Evolutionary conservation across 2,329 filamentous ascomycete species (phyloP).

Genomic region (Plectosphaerella sp.): DNA sequence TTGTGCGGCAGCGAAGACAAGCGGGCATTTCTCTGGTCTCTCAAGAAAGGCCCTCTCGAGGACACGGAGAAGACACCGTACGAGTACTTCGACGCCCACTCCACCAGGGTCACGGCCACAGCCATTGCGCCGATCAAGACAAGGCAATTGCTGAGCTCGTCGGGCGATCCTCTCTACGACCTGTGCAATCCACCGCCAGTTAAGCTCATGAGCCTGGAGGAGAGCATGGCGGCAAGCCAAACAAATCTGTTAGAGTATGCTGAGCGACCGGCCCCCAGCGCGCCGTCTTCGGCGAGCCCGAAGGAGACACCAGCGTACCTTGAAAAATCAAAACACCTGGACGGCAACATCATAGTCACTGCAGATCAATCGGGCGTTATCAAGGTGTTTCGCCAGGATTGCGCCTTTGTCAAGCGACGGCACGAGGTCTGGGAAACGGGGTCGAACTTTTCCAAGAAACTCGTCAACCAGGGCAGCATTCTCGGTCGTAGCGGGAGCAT

Average conservation of each 20-base stretch:
- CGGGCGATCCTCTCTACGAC: conserved; percentile 91
- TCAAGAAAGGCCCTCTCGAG: conserved; percentile 53
- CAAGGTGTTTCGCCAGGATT: conserved; percentile 94
- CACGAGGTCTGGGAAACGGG: conserved; percentile 74
- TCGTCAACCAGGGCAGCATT: conserved; percentile 51
- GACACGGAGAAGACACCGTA: conserved; percentile 75
- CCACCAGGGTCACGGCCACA: conserved; percentile 83
- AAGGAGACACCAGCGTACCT: conserved; percentile 75
- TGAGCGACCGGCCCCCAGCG: conserved; percentile 22
- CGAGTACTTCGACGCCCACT: conserved; percentile 88
- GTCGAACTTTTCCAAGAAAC: conserved; percentile 69
- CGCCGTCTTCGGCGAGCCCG: conserved; percentile 34
- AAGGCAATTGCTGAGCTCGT: conserved; percentile 70
- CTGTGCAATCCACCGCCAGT: conserved; percentile 93
- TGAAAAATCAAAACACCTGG: conserved; percentile 67
- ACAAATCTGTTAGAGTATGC: conserved; percentile 29
- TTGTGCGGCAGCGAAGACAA: conserved; percentile 92
- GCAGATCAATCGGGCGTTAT: conserved; percentile 84
- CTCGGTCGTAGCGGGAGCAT: conserved; percentile 54
- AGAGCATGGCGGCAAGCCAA: conserved; percentile 41
- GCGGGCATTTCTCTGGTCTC: conserved; percentile 86
- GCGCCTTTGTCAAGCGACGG: conserved; percentile 74
- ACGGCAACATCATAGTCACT: conserved; percentile 88
- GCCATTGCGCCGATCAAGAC: conserved; percentile 78
- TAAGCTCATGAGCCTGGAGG: conserved; percentile 70